phyloP scores from a whole-genome alignment of 179 eudicot species.

The Beta lomatogona region DNA sequence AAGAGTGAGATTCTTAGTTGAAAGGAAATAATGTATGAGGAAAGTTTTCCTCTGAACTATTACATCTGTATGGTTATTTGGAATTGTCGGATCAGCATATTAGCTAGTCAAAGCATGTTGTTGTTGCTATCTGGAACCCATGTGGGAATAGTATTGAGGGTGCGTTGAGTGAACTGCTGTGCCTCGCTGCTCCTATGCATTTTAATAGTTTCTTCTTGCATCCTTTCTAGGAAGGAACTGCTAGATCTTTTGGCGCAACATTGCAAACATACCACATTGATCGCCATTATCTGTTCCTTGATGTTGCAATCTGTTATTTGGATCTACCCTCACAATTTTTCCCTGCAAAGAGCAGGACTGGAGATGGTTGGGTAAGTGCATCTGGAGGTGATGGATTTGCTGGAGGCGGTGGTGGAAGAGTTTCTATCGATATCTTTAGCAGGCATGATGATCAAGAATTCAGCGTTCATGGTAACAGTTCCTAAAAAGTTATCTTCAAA shows the following conservation, averaged over 20 bases:
- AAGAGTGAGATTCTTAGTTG: background rate
- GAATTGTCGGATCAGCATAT: background rate
- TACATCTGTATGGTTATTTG: background rate
- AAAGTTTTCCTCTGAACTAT: background rate
- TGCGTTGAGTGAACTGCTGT: constrained; percentile 5
- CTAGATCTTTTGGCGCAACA: constrained; percentile 1
- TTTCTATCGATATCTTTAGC: constrained; percentile 59
- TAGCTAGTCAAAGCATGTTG: background rate
- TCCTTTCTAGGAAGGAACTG: constrained; percentile 13
- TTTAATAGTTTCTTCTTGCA: constrained; percentile 2
- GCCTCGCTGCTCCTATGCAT: background rate
- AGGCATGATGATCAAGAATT: constrained; percentile 61
- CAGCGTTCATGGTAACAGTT: constrained; percentile 57
- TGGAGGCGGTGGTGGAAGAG: constrained; percentile 93
- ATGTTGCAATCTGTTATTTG: constrained; percentile 16
- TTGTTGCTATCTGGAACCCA: constrained; percentile 1
- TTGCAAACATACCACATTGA: constrained; percentile 13
- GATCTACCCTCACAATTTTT: constrained; percentile 8
- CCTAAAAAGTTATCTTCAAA: background rate
- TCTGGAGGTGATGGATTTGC: constrained; percentile 87
- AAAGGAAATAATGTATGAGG: background rate
- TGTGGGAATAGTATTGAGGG: background rate
- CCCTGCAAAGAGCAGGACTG: constrained; percentile 58
- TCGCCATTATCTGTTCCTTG: background rate
- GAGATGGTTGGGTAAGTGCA: constrained; percentile 69